Percentiles rank a stretch among this genome's conserved stretches.
These are phyloP conservation scores for Evernia prunastri DNA, from an alignment of 495 filamentous ascomycete genomes.

Conservation along the genomic window DNA sequence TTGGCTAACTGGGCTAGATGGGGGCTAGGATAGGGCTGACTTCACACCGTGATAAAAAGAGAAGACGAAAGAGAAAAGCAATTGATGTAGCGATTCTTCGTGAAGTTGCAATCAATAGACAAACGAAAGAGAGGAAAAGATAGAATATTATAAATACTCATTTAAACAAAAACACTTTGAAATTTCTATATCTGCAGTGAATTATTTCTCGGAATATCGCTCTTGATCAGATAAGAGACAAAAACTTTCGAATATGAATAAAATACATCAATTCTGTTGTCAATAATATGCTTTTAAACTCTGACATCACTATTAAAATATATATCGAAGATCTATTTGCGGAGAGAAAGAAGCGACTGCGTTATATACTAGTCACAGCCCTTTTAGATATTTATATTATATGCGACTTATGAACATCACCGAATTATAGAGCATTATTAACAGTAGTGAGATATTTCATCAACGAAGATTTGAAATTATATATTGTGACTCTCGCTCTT, in stretches of 20 bases:
- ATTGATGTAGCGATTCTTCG: not conserved
- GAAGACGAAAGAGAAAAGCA: not conserved
- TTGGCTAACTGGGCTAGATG: not conserved
- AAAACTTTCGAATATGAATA: not conserved
- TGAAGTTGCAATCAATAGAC: not conserved
- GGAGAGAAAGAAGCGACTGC: not conserved
- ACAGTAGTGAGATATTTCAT: not conserved
- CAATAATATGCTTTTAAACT: not conserved
- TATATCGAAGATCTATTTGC: not conserved
- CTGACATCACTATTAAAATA: not conserved
- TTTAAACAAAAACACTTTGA: not conserved
- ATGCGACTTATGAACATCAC: not conserved
- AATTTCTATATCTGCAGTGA: not conserved
- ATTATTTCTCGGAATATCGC: not conserved
- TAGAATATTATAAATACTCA: not conserved
- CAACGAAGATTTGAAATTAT: not conserved
- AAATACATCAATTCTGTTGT: not conserved
- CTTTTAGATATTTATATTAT: not conserved
- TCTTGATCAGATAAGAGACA: not conserved
- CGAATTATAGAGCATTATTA: not conserved
- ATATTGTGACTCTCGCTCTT: not conserved
- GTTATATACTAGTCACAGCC: not conserved
- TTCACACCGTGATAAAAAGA: not conserved
- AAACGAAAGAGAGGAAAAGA: not conserved
- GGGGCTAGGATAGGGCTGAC: not conserved